These are phyloP conservation scores for Mycena vulgaris DNA, from an alignment of 768 basidiomycete genomes.

Conservation along the genomic window DNA sequence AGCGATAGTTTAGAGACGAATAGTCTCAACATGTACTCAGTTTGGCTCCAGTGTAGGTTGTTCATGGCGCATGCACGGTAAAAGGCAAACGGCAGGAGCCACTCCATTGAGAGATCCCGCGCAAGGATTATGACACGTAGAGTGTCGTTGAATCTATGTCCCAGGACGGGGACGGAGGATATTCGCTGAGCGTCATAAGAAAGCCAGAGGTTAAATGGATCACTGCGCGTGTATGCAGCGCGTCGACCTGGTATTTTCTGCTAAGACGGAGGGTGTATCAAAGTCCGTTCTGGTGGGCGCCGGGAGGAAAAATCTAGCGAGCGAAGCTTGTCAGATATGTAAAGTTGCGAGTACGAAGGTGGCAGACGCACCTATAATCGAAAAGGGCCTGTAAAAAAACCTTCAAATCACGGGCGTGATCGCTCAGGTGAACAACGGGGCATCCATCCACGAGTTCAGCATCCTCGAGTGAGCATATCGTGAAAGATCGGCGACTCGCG, in stretches of 20 bases:
- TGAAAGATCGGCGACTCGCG: constrained; percentile 25
- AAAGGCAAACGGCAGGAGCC: not conserved
- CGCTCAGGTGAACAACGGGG: constrained; percentile 28
- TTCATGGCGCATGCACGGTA: not conserved
- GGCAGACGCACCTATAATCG: constrained; percentile 31
- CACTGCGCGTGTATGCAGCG: not conserved
- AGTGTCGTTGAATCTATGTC: not conserved
- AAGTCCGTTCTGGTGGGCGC: not conserved
- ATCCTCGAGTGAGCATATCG: constrained; percentile 9
- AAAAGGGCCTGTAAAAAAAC: too few relatives aligned
- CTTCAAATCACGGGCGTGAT: too few relatives aligned
- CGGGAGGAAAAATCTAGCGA: not conserved
- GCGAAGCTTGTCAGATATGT: too few relatives aligned
- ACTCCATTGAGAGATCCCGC: not conserved
- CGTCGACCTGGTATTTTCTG: constrained; percentile 9
- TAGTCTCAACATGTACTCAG: constrained; percentile 83
- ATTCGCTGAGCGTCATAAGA: not conserved
- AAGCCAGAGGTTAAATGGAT: not conserved
- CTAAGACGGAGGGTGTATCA: too few relatives aligned
- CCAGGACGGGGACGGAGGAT: not conserved
- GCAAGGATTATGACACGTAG: not conserved
- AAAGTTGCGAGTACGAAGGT: too few relatives aligned
- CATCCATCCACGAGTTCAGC: constrained; percentile 19
- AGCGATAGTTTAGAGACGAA: constrained; percentile 84
- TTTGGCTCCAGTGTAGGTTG: constrained; percentile 93